Percentiles rank a stretch among this genome's conserved stretches.
phyloP scores from a whole-genome alignment of 345 rosid genomes.

The Lepidium aucheri region DNA sequence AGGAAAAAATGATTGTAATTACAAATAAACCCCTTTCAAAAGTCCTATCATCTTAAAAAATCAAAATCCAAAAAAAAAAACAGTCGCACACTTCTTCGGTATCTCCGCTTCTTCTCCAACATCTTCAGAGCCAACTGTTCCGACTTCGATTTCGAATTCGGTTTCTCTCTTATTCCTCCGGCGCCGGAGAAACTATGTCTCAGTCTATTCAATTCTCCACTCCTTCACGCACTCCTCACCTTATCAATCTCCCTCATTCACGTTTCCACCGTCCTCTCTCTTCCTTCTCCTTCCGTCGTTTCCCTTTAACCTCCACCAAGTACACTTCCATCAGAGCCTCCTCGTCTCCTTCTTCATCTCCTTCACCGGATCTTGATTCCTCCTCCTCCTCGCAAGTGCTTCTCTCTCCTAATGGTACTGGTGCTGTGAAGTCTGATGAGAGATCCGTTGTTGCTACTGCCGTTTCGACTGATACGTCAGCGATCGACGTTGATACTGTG shows the following conservation, averaged over 20 bases:
- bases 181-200: constrained; percentile 40
- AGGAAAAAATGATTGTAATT: too few species aligned
- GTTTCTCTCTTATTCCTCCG: constrained; percentile 7
- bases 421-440: constrained; percentile 14
- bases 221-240: constrained; percentile 33
- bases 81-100: constrained; percentile 12
- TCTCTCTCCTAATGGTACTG: constrained; percentile 49
- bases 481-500: constrained; percentile 78
- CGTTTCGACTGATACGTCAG: constrained; percentile 15
- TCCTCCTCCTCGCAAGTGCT: constrained; percentile 37
- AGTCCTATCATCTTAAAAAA: neutral
- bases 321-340: constrained; percentile 45
- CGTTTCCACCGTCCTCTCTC: constrained; percentile 28
- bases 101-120: constrained; percentile 19
- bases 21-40: neutral
- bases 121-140: neutral
- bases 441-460: constrained; percentile 17
- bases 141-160: neutral
- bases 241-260: constrained; percentile 29
- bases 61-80: neutral
- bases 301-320: constrained; percentile 22
- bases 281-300: constrained; percentile 24
- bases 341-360: constrained; percentile 27
- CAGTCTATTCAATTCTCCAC: constrained; percentile 59
- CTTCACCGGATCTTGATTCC: constrained; percentile 43